Base-by-base conservation (phyloP, 2,329 filamentous ascomycete species). In the Diaporthe australafricana region DNA sequence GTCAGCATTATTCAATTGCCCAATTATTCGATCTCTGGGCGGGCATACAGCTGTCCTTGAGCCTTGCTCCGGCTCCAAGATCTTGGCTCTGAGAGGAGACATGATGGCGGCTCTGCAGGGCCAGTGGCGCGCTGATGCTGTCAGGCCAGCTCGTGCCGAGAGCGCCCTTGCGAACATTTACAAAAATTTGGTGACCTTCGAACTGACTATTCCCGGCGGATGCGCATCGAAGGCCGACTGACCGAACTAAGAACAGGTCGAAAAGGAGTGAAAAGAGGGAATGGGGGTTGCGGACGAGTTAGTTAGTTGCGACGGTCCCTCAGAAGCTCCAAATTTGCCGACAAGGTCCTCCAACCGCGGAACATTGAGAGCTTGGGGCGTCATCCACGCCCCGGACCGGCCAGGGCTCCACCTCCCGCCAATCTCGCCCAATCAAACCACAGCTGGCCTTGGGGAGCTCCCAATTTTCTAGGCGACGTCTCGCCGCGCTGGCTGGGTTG, bases 21-120 rank as follows among this genome's bases (percentile, higher is more conserved):
- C 35, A 22, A 16, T 7, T 45, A 17, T n/a, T 32, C 5, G 47
- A 30, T 45, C 81, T 12, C 81, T 12, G 11, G 22, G 40, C 25
- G 50, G 42, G 47, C 82, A 74, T 83, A 92, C 90, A 82, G 84
- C 85, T 79, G 87, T 83, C 77, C 83, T 73, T 60, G 71, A 40
- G 22, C 57, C 42, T 45, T 69, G 56, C 38, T 45, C 52, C 22
- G 68, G 68, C 68, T 57, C 88, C 79, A 87, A 84, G 75, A 95
- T 87, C 83, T 93, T 96, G 74, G 93, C 93, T 85, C 91, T 91
- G 75, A 97, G 87, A 81, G 94, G 94, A 94, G 98, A 98, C 74
- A 81, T 81, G 79, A 84, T 79, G 75, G 78, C 81, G 74, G 78
- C 81, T 80, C 80, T 80, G 75, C 82, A 84, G 80, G 83, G 81